Percentiles rank a stretch among this genome's conserved stretches.
These are phyloP conservation scores for Blastobotrys buckinghamii DNA, from an alignment of 1,139 yeast genomes.

Conservation along the genomic window DNA sequence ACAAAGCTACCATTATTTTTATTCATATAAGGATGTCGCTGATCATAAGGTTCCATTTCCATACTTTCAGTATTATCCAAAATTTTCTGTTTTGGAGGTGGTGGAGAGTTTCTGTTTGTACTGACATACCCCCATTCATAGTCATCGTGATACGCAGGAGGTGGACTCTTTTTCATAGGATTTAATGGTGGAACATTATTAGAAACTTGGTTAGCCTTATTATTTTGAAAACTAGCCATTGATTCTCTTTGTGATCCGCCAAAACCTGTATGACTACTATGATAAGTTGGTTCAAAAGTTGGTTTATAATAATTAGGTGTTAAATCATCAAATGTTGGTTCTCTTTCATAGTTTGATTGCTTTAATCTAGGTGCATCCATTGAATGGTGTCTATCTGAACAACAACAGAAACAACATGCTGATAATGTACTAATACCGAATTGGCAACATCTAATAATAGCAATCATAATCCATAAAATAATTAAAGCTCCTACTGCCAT, in stretches of 20 bases:
- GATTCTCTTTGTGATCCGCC: conserved; percentile 3
- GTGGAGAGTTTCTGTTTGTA: conserved; percentile 13
- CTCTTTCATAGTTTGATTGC: neutral
- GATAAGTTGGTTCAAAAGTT: conserved; percentile 9
- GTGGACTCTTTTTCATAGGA: conserved; percentile 8
- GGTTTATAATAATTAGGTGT: conserved; percentile 1
- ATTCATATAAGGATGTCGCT: conserved; percentile 6
- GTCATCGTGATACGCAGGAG: conserved; percentile 9
- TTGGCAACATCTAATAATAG: conserved; percentile 38
- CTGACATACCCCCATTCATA: conserved; percentile 21
- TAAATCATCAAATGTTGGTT: neutral
- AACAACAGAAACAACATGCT: conserved; percentile 41
- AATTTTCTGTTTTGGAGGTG: conserved; percentile 3
- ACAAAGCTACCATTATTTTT: neutral
- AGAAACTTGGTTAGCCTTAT: neutral
- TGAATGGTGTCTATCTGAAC: conserved; percentile 14
- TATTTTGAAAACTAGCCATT: neutral
- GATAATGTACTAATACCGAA: conserved; percentile 38
- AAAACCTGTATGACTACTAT: conserved; percentile 1
- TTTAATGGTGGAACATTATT: conserved; percentile 3
- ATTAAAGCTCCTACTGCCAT: conserved; percentile 48
- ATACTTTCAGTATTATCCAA: conserved; percentile 12
- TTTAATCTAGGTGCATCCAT: conserved; percentile 11
- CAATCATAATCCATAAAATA: conserved; percentile 37
- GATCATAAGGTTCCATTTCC: conserved; percentile 17